These are phyloP conservation scores for Fusarium irregulare DNA, from an alignment of 2,329 filamentous ascomycete genomes.

Conservation along the genomic window DNA sequence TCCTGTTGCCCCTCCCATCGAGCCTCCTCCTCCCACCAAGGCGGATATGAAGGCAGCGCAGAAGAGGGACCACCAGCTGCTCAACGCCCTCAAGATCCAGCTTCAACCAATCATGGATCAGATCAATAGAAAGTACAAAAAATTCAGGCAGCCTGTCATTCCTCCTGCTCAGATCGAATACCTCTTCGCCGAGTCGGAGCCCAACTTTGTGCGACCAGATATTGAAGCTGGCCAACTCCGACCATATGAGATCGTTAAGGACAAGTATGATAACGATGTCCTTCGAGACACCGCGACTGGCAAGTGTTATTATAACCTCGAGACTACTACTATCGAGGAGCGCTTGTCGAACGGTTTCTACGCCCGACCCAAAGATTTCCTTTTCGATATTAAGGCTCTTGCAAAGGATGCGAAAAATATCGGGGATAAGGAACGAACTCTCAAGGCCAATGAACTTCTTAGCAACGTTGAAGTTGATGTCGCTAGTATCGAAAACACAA, in stretches of 20 bases:
- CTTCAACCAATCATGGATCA: constrained; percentile 98
- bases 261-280: constrained; percentile 81
- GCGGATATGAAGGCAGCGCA: constrained; percentile 84
- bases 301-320: constrained; percentile 95
- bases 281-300: constrained; percentile 78
- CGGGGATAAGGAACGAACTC: constrained; percentile 82
- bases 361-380: constrained; percentile 87
- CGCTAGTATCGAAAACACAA: constrained; percentile 76
- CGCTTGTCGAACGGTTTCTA: constrained; percentile 98
- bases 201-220: constrained; percentile 72
- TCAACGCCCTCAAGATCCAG: constrained; percentile 88
- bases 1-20: constrained; percentile 77
- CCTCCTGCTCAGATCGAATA: constrained; percentile 80
- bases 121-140: constrained; percentile 88
- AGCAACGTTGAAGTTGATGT: constrained; percentile 97
- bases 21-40: constrained; percentile 75
- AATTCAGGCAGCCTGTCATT: constrained; percentile 85
- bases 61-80: constrained; percentile 82
- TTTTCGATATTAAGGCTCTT: constrained; percentile 86
- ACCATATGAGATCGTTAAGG: constrained; percentile 82
- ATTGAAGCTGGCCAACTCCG: constrained; percentile 67
- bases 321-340: constrained; percentile 92
- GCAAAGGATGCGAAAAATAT: constrained; percentile 85
- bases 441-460: constrained; percentile 91
- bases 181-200: constrained; percentile 84